phyloP scores from a whole-genome alignment of 108 stramenopile species.

The Skeletonema grethae region DNA sequence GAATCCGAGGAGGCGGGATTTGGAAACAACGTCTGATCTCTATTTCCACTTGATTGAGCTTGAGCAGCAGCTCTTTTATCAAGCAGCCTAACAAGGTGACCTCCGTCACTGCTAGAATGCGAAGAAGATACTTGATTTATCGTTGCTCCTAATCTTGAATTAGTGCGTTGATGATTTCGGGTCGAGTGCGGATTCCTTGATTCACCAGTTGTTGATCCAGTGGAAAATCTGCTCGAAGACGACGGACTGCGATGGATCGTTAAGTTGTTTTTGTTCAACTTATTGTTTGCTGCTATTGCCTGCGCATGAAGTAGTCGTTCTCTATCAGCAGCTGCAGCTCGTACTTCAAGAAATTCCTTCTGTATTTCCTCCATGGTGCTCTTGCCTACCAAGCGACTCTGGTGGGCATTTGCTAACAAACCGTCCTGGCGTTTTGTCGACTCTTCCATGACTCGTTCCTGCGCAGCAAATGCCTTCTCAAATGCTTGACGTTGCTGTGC shows the following conservation, averaged over 20 bases:
- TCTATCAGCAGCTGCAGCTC: slow-evolving; percentile 44
- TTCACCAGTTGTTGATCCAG: slow-evolving; percentile 1
- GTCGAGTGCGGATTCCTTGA: slow-evolving; percentile 15
- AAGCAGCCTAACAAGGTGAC: slow-evolving; percentile 41
- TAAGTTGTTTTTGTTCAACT: slow-evolving; percentile 12
- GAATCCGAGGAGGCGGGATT: slow-evolving; percentile 25
- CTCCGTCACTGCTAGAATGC: slow-evolving; percentile 17
- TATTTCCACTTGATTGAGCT: slow-evolving; percentile 10
- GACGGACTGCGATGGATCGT: slow-evolving; percentile 17
- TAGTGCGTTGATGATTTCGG: slow-evolving; percentile 9
- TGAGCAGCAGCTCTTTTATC: slow-evolving; percentile 49
- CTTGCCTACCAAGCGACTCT: slow-evolving; percentile 29
- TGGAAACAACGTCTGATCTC: background rate
- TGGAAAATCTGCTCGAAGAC: slow-evolving; percentile 10
- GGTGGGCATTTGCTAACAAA: slow-evolving; percentile 27
- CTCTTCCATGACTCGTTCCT: slow-evolving; percentile 45
- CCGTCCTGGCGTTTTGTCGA: slow-evolving; percentile 35
- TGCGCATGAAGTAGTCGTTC: slow-evolving; percentile 42
- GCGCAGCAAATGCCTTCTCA: slow-evolving; percentile 46
- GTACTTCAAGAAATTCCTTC: slow-evolving; percentile 48
- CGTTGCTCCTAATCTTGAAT: background rate
- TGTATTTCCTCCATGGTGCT: slow-evolving; percentile 41
- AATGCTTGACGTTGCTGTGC: slow-evolving; percentile 46
- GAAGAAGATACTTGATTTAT: slow-evolving; percentile 6
- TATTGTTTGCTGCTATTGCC: slow-evolving; percentile 37